Conservation (phyloP, 2,329 filamentous ascomycete species). For the Epichloe gansuensis region DNA sequence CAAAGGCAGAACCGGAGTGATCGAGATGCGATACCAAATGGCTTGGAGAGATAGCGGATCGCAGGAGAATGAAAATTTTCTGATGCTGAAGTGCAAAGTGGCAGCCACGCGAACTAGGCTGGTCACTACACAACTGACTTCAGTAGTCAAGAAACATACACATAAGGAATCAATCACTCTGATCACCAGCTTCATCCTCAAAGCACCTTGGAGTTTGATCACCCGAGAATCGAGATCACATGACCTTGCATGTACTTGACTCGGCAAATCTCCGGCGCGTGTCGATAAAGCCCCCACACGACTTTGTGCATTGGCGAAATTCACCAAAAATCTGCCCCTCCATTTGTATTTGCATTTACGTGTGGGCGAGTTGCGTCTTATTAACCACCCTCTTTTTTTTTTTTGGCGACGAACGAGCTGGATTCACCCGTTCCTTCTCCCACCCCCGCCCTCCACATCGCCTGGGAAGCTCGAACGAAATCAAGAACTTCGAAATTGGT, state of each 20-base stretch:
- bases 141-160: no score
- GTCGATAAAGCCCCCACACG: slow-evolving; percentile 21
- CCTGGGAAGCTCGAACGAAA: not conserved
- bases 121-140: not conserved
- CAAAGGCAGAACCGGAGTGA: not conserved
- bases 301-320: slow-evolving; percentile 28
- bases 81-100: not conserved
- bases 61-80: no score
- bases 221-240: slow-evolving; percentile 19
- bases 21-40: not conserved
- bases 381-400: slow-evolving; percentile 3
- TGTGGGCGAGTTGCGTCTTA: slow-evolving; percentile 6
- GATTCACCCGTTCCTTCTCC: not conserved
- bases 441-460: not conserved
- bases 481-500: not conserved
- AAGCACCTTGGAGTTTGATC: not conserved
- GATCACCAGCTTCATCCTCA: not conserved
- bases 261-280: slow-evolving; percentile 23
- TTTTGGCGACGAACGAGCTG: slow-evolving; percentile 4
- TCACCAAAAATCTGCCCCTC: slow-evolving; percentile 31
- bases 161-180: not conserved
- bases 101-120: not conserved
- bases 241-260: slow-evolving; percentile 14
- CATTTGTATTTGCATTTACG: slow-evolving; percentile 17
- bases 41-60: not conserved